Percentiles rank a stretch among this genome's conserved stretches.
phyloP scores from a whole-genome alignment of 1,284 basidiomycete species.

The Ustilago loliicola region DNA sequence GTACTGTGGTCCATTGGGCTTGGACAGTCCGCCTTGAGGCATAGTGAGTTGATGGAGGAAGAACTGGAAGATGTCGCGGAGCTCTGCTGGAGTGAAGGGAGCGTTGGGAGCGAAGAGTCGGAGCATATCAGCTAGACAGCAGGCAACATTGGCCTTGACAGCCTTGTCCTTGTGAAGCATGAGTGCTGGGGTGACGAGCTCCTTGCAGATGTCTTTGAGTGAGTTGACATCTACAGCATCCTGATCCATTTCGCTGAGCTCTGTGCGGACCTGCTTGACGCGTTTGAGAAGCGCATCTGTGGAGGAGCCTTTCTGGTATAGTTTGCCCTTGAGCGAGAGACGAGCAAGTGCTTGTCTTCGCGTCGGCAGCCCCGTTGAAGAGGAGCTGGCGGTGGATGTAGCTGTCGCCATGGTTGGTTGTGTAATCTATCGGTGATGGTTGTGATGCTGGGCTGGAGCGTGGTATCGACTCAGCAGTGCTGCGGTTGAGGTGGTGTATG shows the following conservation, averaged over 20 bases:
- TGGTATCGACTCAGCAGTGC: background rate
- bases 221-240: slow-evolving; percentile 83
- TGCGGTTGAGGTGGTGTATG: background rate
- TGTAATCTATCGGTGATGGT: too few relatives aligned
- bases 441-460: background rate
- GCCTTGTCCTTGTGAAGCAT: slow-evolving; percentile 93
- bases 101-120: slow-evolving; percentile 96
- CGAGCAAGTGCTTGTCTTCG: slow-evolving; percentile 41
- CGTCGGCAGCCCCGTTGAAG: slow-evolving; percentile 25
- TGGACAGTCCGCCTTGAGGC: slow-evolving; percentile 51
- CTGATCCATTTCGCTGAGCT: slow-evolving; percentile 88
- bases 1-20: slow-evolving; percentile 54
- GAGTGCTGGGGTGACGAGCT: slow-evolving; percentile 84
- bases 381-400: slow-evolving; percentile 27
- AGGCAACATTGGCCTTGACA: slow-evolving; percentile 92
- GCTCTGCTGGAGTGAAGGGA: slow-evolving; percentile 88
- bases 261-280: slow-evolving; percentile 67
- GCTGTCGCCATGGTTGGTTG: slow-evolving; percentile 33
- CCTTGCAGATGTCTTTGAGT: slow-evolving; percentile 79
- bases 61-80: slow-evolving; percentile 75
- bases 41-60: slow-evolving; percentile 72
- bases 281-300: slow-evolving; percentile 60
- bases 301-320: slow-evolving; percentile 55
- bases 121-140: slow-evolving; percentile 93
- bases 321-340: slow-evolving; percentile 55